Evolutionary conservation across 2,329 filamentous ascomycete species (phyloP).

Genomic region (Albophoma yamanashiensis): DNA sequence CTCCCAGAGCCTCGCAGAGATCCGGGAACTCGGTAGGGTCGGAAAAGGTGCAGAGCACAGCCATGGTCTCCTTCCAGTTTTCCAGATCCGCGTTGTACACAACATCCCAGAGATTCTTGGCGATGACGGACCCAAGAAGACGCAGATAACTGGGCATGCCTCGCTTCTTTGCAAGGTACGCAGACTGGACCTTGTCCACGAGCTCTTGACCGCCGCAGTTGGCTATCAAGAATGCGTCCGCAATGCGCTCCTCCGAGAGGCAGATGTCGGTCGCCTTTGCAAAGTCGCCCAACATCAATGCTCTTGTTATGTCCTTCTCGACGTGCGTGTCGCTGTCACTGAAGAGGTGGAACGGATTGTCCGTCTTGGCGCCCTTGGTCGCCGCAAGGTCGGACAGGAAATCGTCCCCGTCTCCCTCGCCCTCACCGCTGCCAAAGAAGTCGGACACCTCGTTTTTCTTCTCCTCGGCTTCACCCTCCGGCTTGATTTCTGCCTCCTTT

Average conservation of each 20-base stretch:
- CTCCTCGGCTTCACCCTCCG: conserved; percentile 21
- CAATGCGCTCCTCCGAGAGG: conserved; percentile 77
- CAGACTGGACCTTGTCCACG: conserved; percentile 84
- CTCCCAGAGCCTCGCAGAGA: conserved; percentile 88
- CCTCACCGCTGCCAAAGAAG: conserved; percentile 60
- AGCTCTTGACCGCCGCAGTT: conserved; percentile 92
- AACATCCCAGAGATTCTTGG: conserved; percentile 96
- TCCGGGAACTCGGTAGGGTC: conserved; percentile 86
- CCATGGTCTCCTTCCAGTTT: conserved; percentile 97
- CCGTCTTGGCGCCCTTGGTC: conserved; percentile 84
- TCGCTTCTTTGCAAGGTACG: conserved; percentile 76
- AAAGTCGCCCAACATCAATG: conserved; percentile 84
- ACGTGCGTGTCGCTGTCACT: conserved; percentile 72
- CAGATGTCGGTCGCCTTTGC: conserved; percentile 82
- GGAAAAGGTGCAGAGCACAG: conserved; percentile 89
- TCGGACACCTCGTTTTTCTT: conserved; percentile 59
- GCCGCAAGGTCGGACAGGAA: conserved; percentile 79
- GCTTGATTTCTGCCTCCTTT: conserved; percentile 17
- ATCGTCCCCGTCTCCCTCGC: conserved; percentile 62
- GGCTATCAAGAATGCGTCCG: conserved; percentile 95
- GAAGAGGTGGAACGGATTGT: conserved; percentile 88
- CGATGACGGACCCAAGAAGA: conserved; percentile 80
- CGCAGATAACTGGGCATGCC: conserved; percentile 86
- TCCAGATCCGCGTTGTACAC: conserved; percentile 90
- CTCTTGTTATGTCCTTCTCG: conserved; percentile 78